These are phyloP conservation scores for Cyclaneusma minus DNA, from an alignment of 2,329 filamentous ascomycete genomes.

Conservation along the genomic window DNA sequence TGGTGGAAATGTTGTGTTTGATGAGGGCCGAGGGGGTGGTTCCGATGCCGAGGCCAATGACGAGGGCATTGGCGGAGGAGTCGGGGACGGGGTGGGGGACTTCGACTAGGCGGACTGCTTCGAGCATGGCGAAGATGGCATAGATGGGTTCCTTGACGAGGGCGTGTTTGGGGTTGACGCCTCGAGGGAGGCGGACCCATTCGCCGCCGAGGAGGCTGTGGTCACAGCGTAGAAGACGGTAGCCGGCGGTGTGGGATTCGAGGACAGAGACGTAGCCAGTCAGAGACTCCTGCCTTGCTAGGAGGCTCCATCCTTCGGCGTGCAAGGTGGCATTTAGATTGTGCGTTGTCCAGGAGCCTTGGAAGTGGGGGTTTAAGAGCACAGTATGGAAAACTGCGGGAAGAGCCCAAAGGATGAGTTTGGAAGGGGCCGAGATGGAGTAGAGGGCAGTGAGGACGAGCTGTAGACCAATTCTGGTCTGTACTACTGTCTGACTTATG, in stretches of 20 bases:
- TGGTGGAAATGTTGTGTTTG: conserved; percentile 78
- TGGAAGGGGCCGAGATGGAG: conserved; percentile 51
- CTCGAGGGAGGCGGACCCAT: conserved; percentile 53
- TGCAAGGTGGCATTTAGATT: conserved; percentile 51
- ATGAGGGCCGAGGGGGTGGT: conserved; percentile 81
- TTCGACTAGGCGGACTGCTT: conserved; percentile 73
- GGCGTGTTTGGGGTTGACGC: conserved; percentile 50
- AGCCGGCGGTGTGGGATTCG: conserved; percentile 55
- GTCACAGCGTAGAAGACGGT: conserved; percentile 77
- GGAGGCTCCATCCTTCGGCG: conserved; percentile 52
- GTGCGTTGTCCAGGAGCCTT: conserved; percentile 40
- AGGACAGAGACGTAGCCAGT: conserved; percentile 90
- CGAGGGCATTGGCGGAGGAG: conserved; percentile 59
- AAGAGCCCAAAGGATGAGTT: conserved; percentile 46
- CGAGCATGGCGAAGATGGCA: conserved; percentile 88
- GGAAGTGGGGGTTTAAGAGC: conserved; percentile 59
- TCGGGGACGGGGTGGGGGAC: conserved; percentile 37
- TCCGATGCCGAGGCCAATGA: conserved; percentile 85
- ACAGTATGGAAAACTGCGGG: conserved; percentile 61
- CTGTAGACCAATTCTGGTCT: conserved; percentile 60
- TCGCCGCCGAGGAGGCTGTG: conserved; percentile 89
- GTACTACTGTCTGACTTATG: conserved; percentile 45
- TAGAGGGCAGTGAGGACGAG: conserved; percentile 50
- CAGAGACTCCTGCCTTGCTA: conserved; percentile 71
- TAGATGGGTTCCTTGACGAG: conserved; percentile 74